Percentiles rank a stretch among this genome's conserved stretches.
These are phyloP conservation scores for Mycosphaerelloides madeirae DNA, from an alignment of 2,329 filamentous ascomycete genomes.

Conservation along the genomic window DNA sequence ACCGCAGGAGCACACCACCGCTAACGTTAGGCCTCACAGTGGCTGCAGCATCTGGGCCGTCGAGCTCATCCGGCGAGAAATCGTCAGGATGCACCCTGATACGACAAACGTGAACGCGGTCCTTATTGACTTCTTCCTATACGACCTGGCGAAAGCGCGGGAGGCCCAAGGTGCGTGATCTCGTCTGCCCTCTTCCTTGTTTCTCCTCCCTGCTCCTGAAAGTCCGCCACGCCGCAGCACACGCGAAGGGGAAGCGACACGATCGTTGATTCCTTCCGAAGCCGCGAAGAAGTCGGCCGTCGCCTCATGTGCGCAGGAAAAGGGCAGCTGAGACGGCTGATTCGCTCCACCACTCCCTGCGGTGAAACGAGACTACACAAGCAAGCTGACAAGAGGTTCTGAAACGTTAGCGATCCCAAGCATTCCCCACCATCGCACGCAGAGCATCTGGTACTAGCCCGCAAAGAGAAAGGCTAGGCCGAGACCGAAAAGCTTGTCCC, in stretches of 20 bases:
- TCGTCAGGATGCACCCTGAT: constrained; percentile 66
- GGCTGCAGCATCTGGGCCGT: constrained; percentile 96
- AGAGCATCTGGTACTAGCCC: constrained; percentile 16
- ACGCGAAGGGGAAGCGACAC: too few species aligned
- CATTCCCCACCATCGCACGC: constrained; percentile 19
- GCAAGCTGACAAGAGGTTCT: neutral
- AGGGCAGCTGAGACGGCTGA: neutral
- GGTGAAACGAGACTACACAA: constrained; percentile 5
- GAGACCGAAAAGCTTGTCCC: neutral
- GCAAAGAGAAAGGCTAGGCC: neutral
- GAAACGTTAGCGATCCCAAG: constrained; percentile 14
- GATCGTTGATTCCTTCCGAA: neutral
- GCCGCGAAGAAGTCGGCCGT: neutral
- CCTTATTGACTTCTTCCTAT: constrained; percentile 94
- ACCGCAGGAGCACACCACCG: neutral
- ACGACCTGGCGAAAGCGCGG: constrained; percentile 85
- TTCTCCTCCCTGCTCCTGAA: constrained; percentile 2
- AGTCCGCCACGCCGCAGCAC: too few species aligned
- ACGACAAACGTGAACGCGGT: constrained; percentile 70
- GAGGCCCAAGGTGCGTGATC: constrained; percentile 49
- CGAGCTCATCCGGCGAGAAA: constrained; percentile 80
- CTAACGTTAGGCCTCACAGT: constrained; percentile 15
- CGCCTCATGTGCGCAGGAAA: too few species aligned
- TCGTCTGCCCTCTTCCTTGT: too few species aligned
- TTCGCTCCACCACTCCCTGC: constrained; percentile 3